Conservation (phyloP, 177 flowering plant genomes). For the Telopea speciosissima region DNA sequence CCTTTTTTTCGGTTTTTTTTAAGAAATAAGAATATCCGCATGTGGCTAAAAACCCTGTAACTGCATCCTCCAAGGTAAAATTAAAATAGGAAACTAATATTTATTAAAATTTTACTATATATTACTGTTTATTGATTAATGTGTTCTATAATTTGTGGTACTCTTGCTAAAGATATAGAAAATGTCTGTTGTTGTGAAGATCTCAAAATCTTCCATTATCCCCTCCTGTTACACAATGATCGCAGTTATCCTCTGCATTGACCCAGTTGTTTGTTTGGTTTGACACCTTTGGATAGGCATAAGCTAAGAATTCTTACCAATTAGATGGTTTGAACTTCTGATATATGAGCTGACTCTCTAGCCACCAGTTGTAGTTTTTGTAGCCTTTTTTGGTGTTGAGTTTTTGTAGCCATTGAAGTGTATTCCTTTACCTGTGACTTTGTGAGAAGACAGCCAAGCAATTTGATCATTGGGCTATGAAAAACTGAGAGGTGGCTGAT, state of each 20-base stretch:
- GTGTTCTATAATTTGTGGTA: not conserved
- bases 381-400: no score
- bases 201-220: not conserved
- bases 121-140: not conserved
- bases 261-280: not conserved
- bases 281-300: not conserved
- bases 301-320: not conserved
- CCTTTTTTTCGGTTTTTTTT: no score
- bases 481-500: not conserved
- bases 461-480: not conserved
- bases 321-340: not conserved
- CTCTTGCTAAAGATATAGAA: not conserved
- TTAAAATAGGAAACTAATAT: no score
- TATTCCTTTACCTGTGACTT: not conserved
- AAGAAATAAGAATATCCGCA: no score
- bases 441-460: not conserved
- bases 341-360: not conserved
- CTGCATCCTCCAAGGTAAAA: no score
- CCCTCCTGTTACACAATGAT: not conserved
- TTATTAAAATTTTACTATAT: no score
- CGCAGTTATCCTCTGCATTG: not conserved
- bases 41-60: no score
- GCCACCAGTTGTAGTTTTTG: not conserved
- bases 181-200: not conserved
- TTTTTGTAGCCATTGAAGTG: not conserved